A percentile compares a stretch with the other conserved stretches of the same genome.
Conservation (phyloP, 164 flowering plant species). For the Buxus sempervirens region DNA sequence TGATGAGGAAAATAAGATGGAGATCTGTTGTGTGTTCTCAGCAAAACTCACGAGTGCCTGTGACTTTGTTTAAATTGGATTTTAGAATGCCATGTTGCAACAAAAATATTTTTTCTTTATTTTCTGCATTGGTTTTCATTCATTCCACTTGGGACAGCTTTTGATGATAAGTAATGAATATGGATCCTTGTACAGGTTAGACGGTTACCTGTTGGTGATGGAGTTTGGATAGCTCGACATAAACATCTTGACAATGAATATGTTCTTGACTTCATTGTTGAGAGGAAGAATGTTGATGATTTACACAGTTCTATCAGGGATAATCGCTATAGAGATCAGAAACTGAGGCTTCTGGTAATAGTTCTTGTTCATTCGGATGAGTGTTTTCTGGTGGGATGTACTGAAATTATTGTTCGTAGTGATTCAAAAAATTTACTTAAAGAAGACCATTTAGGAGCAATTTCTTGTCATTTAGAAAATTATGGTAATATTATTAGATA, state of each 20-base stretch:
- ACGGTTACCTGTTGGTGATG: conserved; percentile 92
- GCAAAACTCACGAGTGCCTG: not conserved
- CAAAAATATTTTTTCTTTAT: not conserved
- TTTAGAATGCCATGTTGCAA: not conserved
- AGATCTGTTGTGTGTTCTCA: not conserved
- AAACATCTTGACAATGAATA: conserved; percentile 53
- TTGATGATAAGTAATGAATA: conserved; percentile 1
- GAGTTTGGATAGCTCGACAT: conserved; percentile 90
- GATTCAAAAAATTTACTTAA: no score
- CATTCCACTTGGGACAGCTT: not conserved
- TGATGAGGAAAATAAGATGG: no score
- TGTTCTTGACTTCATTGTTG: conserved; percentile 95
- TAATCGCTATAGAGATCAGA: conserved; percentile 89
- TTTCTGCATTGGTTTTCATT: not conserved
- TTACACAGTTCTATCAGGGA: conserved; percentile 78
- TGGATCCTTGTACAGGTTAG: conserved; percentile 46
- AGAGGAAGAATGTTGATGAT: conserved; percentile 90
- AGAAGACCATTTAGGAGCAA: no score
- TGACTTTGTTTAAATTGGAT: no score
- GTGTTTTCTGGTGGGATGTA: not conserved
- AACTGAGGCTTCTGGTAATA: conserved; percentile 78
- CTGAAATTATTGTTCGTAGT: no score
- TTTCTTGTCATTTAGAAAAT: no score
- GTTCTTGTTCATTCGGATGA: conserved; percentile 1
- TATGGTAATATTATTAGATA: no score